These are phyloP conservation scores for Diospyros lotus DNA, from an alignment of 148 eudicot genomes.

Conservation along the genomic window DNA sequence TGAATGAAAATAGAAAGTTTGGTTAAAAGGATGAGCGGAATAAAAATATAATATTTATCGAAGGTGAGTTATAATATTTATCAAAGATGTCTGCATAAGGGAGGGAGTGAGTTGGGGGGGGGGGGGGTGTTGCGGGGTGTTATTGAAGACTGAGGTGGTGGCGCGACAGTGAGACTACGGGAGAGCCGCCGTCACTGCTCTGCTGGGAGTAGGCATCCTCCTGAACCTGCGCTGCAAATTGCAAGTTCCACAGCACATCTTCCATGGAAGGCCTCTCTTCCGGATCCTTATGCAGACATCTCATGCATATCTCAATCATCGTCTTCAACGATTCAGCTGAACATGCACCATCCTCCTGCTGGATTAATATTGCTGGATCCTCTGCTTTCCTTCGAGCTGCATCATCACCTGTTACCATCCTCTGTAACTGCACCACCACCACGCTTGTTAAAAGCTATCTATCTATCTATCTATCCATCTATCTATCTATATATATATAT, in stretches of 20 bases:
- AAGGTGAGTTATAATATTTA: no score
- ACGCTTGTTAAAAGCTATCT: no score
- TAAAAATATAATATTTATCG: no score
- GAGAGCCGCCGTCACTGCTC: constrained; percentile 40
- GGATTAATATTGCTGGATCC: constrained; percentile 40
- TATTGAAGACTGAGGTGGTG: no score
- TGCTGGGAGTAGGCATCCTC: constrained; percentile 63
- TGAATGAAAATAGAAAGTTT: no score
- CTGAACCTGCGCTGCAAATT: constrained; percentile 94
- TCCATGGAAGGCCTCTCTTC: constrained; percentile 75
- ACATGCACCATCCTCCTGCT: constrained; percentile 20
- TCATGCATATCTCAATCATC: constrained; percentile 64
- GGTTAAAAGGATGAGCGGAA: no score
- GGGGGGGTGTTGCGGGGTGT: no score
- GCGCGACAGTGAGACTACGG: constrained; percentile 6
- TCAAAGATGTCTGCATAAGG: no score
- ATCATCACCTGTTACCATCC: constrained; percentile 42
- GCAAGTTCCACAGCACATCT: constrained; percentile 90
- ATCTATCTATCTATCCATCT: no score
- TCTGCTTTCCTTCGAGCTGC: constrained; percentile 51
- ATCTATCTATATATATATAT: no score
- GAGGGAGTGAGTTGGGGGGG: no score
- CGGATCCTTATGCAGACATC: constrained; percentile 57
- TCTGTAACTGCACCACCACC: constrained; percentile 38
- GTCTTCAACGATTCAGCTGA: constrained; percentile 76